phyloP scores from a whole-genome alignment of 352 stramenopile genomes.

The Pythium rishiriense region DNA sequence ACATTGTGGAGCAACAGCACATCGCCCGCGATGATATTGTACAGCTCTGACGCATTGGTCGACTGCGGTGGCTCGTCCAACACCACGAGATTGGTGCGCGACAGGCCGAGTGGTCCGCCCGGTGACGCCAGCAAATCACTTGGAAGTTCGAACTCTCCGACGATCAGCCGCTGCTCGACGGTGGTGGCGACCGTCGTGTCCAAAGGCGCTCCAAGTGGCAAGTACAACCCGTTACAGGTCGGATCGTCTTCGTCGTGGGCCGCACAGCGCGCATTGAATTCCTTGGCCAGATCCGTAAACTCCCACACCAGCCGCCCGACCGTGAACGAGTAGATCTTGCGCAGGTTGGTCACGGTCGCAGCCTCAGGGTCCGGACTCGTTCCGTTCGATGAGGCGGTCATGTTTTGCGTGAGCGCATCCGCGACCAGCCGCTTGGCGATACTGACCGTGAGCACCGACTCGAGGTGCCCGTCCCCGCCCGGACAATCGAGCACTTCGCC shows the following conservation, averaged over 20 bases:
- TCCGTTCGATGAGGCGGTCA: background rate
- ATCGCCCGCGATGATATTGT: background rate
- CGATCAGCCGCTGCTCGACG: slow-evolving; percentile 3
- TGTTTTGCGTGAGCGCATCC: slow-evolving; percentile 4
- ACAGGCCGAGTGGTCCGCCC: background rate
- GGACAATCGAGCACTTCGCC: background rate
- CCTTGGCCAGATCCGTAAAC: slow-evolving; percentile 11
- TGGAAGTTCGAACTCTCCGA: slow-evolving; percentile 1
- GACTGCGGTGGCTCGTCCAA: background rate
- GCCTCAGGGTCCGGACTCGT: background rate
- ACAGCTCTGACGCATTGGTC: background rate
- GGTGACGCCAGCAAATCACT: background rate
- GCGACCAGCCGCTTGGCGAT: slow-evolving; percentile 15
- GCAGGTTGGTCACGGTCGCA: slow-evolving; percentile 18
- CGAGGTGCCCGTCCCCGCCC: no score
- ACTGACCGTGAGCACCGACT: slow-evolving; percentile 3
- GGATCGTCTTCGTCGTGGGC: background rate
- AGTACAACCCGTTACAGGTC: background rate
- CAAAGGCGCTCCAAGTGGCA: background rate
- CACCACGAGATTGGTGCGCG: background rate
- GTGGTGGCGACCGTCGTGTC: background rate
- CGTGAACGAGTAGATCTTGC: slow-evolving; percentile 31
- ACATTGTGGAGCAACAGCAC: slow-evolving; percentile 12
- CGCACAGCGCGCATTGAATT: slow-evolving; percentile 20
- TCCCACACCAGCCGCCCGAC: slow-evolving; percentile 24